Evolutionary conservation across 768 basidiomycete species (phyloP).

Genomic region (Leccinum rimulosum): DNA sequence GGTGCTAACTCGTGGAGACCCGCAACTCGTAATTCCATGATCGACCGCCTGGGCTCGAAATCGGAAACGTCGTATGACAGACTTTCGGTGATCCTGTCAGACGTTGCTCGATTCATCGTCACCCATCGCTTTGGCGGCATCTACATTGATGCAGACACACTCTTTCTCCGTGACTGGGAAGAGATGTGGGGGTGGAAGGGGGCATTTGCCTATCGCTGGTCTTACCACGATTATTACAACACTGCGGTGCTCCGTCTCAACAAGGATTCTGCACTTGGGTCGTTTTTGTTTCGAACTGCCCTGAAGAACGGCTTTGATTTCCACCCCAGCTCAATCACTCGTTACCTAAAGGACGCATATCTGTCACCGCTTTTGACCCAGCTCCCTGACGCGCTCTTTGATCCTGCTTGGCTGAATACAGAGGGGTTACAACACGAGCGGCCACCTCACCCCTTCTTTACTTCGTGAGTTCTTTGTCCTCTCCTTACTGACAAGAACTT

Average conservation of each 20-base stretch:
- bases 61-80: constrained; percentile 67
- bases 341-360: constrained; percentile 80
- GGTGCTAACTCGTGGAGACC: constrained; percentile 18
- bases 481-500: not conserved
- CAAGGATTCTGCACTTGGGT: constrained; percentile 83
- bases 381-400: constrained; percentile 89
- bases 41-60: constrained; percentile 54
- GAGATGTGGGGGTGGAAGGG: constrained; percentile 95
- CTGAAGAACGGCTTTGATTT: constrained; percentile 90
- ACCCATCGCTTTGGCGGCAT: constrained; percentile 93
- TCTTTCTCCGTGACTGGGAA: constrained; percentile 94
- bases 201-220: constrained; percentile 95
- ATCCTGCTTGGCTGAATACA: constrained; percentile 92
- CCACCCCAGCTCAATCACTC: constrained; percentile 89
- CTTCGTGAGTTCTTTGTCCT: constrained; percentile 49
- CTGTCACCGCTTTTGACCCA: constrained; percentile 74
- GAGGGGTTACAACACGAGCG: constrained; percentile 87
- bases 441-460: constrained; percentile 91
- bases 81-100: constrained; percentile 87
- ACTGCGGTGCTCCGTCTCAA: constrained; percentile 90
- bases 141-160: constrained; percentile 91
- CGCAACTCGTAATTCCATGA: constrained; percentile 3
- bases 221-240: constrained; percentile 88
- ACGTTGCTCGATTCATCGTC: constrained; percentile 95
- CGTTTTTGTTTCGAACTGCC: constrained; percentile 90